Conservation (phyloP, 2,329 filamentous ascomycete species). For the Xylaria multiplex region DNA sequence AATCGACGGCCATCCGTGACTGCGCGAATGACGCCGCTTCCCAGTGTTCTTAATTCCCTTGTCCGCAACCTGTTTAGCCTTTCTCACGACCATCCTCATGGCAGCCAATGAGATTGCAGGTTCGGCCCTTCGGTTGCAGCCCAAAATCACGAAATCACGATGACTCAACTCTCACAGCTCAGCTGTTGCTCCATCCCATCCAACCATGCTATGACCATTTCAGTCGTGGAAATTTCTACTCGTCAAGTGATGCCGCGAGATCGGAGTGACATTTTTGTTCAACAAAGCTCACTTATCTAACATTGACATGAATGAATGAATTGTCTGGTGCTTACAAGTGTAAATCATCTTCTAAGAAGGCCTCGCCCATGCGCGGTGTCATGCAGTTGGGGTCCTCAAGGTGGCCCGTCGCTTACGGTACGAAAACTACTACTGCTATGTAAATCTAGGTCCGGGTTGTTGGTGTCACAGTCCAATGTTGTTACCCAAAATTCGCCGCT, state of each 20-base stretch:
- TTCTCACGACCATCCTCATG: constrained; percentile 29
- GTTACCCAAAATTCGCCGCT: constrained; percentile 34
- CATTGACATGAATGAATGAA: constrained; percentile 10
- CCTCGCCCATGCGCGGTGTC: constrained; percentile 16
- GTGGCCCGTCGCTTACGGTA: constrained; percentile 31
- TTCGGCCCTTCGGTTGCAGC: constrained; percentile 35
- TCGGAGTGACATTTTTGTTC: constrained; percentile 27
- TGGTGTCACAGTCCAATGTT: constrained; percentile 30
- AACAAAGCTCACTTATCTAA: constrained; percentile 12
- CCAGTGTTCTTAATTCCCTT: constrained; percentile 36
- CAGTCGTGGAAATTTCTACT: constrained; percentile 15
- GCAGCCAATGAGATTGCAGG: constrained; percentile 39
- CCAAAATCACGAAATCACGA: constrained; percentile 38
- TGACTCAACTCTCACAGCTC: constrained; percentile 43
- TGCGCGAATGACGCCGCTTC: constrained; percentile 31
- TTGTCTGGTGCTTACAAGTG: constrained; percentile 22
- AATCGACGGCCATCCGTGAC: constrained; percentile 22
- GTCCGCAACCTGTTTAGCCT: constrained; percentile 43
- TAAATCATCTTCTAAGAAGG: constrained; percentile 22
- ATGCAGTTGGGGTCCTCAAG: constrained; percentile 16
- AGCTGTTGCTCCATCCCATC: constrained; percentile 31
- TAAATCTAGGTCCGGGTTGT: constrained; percentile 5
- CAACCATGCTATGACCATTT: constrained; percentile 18
- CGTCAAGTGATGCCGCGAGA: constrained; percentile 31
- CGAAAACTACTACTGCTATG: constrained; percentile 12